These are phyloP conservation scores for Clonostachys solani DNA, from an alignment of 2,329 filamentous ascomycete species.

Conservation along the genomic window DNA sequence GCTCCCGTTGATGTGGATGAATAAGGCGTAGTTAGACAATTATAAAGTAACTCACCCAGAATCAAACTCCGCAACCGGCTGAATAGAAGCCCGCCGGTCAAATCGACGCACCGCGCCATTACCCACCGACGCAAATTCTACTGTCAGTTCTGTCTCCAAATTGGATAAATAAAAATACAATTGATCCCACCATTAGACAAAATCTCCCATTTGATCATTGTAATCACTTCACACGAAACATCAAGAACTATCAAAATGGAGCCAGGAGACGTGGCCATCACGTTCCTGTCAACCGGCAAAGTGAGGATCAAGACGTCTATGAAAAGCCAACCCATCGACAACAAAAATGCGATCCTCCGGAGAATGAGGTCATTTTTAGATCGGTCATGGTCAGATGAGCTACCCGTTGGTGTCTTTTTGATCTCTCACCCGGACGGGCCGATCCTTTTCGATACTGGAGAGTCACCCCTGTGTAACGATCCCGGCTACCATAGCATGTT, in stretches of 20 bases:
- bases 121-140: too few relatives aligned
- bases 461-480: slow-evolving; percentile 10
- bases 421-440: slow-evolving; percentile 11
- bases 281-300: slow-evolving; percentile 12
- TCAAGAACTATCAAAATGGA: too few relatives aligned
- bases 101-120: too few relatives aligned
- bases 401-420: slow-evolving; percentile 13
- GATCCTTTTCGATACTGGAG: slow-evolving; percentile 14
- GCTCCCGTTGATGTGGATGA: not conserved
- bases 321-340: slow-evolving; percentile 9
- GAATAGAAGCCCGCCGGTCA: too few relatives aligned
- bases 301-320: slow-evolving; percentile 8
- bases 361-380: slow-evolving; percentile 11
- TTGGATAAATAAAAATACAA: too few relatives aligned
- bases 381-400: slow-evolving; percentile 7
- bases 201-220: too few relatives aligned
- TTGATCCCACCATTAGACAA: too few relatives aligned
- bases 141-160: too few relatives aligned
- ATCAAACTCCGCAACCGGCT: too few relatives aligned
- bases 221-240: too few relatives aligned
- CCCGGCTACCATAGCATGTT: slow-evolving; percentile 6
- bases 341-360: slow-evolving; percentile 9
- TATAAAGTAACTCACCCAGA: too few relatives aligned
- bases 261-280: not conserved
- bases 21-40: too few relatives aligned